Conservation (phyloP, 345 rosid genomes). For the Aquilaria yunnanensis region DNA sequence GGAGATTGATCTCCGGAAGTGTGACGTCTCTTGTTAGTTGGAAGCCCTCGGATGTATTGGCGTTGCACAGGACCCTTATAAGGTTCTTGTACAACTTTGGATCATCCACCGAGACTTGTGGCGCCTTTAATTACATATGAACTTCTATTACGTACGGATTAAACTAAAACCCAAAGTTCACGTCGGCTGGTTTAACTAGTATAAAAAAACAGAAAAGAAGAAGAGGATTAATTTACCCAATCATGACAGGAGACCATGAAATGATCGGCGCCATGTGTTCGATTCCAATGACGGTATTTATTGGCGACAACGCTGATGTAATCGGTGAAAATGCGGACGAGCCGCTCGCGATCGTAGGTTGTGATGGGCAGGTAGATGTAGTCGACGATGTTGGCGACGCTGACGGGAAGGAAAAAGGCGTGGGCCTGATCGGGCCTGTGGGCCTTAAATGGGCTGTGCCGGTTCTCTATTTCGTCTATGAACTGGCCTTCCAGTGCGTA, state of each 20-base stretch:
- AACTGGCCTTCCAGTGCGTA: slow-evolving; percentile 32
- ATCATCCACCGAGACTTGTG: slow-evolving; percentile 36
- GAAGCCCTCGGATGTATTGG: slow-evolving; percentile 66
- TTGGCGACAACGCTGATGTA: slow-evolving; percentile 28
- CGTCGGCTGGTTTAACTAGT: no score
- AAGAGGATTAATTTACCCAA: slow-evolving; percentile 30
- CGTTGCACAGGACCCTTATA: slow-evolving; percentile 68
- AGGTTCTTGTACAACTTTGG: slow-evolving; percentile 44
- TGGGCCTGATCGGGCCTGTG: slow-evolving; percentile 24
- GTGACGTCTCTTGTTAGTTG: slow-evolving; percentile 48
- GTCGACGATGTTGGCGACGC: slow-evolving; percentile 12
- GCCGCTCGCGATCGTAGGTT: slow-evolving; percentile 15
- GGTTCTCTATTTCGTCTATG: slow-evolving; percentile 26
- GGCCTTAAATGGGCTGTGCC: slow-evolving; percentile 22
- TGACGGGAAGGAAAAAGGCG: slow-evolving; percentile 29
- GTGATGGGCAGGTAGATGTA: slow-evolving; percentile 17
- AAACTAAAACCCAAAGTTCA: no score
- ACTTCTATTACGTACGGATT: no score
- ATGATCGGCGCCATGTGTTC: slow-evolving; percentile 52
- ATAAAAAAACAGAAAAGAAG: no score
- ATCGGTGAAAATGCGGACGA: slow-evolving; percentile 19
- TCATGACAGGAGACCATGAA: slow-evolving; percentile 59
- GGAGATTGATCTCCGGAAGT: slow-evolving; percentile 32
- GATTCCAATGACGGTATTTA: slow-evolving; percentile 56
- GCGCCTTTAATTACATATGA: slow-evolving; percentile 31